Evolutionary conservation across 371 early-diverging fungal genomes (phyloP).

Genomic region (Smittium culicis): DNA sequence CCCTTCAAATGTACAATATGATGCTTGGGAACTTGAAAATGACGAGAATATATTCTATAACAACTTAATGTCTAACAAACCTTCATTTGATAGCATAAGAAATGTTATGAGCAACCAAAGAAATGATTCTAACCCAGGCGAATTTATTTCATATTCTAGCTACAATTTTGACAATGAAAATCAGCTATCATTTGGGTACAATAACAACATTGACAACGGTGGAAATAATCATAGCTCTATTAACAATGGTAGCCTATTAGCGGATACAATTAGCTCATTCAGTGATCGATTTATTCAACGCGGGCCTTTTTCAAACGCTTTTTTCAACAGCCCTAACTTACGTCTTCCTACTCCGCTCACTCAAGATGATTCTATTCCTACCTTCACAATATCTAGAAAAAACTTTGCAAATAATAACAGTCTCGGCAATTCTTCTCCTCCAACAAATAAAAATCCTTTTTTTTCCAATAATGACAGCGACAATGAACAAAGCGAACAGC

Average conservation of each 20-base stretch:
- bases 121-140: not conserved
- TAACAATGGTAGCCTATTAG: too few species aligned
- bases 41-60: conserved; percentile 11
- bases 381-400: not conserved
- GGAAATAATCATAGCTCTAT: too few species aligned
- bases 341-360: not conserved
- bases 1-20: conserved; percentile 15
- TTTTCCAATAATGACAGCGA: too few species aligned
- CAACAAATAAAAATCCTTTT: too few species aligned
- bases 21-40: conserved; percentile 29
- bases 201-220: not conserved
- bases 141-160: not conserved
- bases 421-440: too few species aligned
- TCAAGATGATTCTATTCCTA: not conserved
- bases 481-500: too few species aligned
- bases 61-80: not conserved
- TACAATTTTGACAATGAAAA: not conserved
- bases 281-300: not conserved
- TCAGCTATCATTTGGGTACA: not conserved
- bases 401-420: too few species aligned
- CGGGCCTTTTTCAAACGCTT: not conserved
- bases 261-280: not conserved
- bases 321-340: not conserved
- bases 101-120: not conserved
- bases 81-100: not conserved